Base-by-base conservation (phyloP, 2,329 filamentous ascomycete species). In the Nothopassalora personata region DNA sequence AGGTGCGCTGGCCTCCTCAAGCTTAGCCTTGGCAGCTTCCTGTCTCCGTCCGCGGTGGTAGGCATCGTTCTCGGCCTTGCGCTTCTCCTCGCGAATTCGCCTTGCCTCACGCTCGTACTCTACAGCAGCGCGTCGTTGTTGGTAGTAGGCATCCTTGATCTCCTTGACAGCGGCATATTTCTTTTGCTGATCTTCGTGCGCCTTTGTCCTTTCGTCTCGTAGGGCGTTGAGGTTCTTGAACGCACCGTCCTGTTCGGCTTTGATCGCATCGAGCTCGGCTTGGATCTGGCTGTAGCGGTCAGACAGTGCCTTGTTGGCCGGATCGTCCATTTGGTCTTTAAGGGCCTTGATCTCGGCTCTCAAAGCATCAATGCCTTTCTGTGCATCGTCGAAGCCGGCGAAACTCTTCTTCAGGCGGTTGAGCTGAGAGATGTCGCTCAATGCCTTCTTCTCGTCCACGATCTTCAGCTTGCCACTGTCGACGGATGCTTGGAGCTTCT, bases 381-480 rank as follows among this genome's bases (percentile, higher is more conserved):
- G 90, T 34, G 56, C 55, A 60, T 89, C 86, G 60, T 96, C 91
- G 70, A 97, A 88, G 62, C 86, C 84, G 59, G 86, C 85, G 74
- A 99, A 97, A 76, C 86, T 88, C 85, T 97, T 97, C 79, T 90
- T 90, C 71, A 89, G 84, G 81, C 95, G 96, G 76, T 89, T 87
- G 66, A 97, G 80, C 73, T 79, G 87, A 52, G 88, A 89, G 68
- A 96, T 87, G 70, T 97, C 91, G 53, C 83, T 79, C 19, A 97
- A 82, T 8, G 90, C 87, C 83, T 97, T 97, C 82, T 91, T 95
- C 84, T 97, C 94, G 69, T 99, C 94, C 10, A 97, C 94, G 54
- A 99, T 81, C 79, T 92, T 96, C 88, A 99, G 92, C 74, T 84
- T 88, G 65, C 93, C 93, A 36, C 86, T 84, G 74, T 96, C 90